Evolutionary conservation across 805 yeast species (phyloP).

Genomic region (Yarrowia osloensis): DNA sequence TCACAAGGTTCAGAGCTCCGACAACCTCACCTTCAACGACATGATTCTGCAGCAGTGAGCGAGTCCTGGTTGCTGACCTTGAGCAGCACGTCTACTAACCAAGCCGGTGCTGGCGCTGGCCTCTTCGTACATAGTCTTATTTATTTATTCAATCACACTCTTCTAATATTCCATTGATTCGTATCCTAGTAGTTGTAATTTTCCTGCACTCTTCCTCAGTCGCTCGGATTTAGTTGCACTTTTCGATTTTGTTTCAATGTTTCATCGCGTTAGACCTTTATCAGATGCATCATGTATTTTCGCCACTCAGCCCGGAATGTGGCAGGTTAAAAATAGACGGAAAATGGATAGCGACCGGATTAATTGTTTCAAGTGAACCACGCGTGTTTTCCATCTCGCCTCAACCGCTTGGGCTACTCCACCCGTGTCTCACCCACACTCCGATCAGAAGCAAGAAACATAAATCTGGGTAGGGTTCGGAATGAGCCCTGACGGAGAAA

Average conservation of each 20-base stretch:
- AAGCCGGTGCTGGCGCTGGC: slow-evolving; percentile 14
- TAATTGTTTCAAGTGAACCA: no score
- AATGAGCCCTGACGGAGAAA: background rate
- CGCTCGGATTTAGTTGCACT: no score
- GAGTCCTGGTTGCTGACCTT: no score
- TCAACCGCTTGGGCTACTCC: no score
- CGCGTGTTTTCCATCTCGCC: no score
- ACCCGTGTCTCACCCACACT: background rate
- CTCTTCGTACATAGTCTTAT: slow-evolving; percentile 22
- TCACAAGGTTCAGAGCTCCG: background rate
- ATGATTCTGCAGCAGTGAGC: background rate
- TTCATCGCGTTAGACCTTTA: background rate
- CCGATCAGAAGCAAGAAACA: background rate
- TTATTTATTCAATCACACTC: background rate
- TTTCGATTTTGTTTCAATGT: background rate
- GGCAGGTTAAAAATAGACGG: background rate
- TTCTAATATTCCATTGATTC: no score
- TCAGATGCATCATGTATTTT: background rate
- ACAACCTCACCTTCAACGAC: background rate
- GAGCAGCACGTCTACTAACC: background rate
- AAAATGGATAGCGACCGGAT: background rate
- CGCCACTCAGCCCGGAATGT: background rate
- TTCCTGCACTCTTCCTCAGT: no score
- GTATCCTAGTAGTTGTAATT: no score
- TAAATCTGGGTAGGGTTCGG: background rate